Base-by-base conservation (phyloP, 257 asterid species). In the Handroanthus guayacan region DNA sequence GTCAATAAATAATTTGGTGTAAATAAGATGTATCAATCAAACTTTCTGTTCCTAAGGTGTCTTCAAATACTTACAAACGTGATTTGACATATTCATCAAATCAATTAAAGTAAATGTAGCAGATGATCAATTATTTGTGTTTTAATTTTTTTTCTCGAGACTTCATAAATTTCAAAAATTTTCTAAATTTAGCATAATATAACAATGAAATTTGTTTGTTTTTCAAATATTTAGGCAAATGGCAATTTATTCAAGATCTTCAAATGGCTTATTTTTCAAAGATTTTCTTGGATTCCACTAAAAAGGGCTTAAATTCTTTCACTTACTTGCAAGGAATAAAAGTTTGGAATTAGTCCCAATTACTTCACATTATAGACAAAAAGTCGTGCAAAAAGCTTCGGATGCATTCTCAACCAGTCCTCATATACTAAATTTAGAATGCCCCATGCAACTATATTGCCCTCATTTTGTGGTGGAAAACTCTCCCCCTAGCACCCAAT, bases 281-380 rank as follows among this genome's bases (percentile, higher is more conserved):
- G 70, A 50, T 13, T 55, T 66, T 36, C 13, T 1, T 12, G 14
- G 37, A 67, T 80, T 41, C 54, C 6, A 36, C 39, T 3, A 25
- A 9, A 5, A 48, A 18, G 25, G 16, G 6, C 36, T 38, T 10
- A 14, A 65, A 47, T 25, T 69, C 39, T 37, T 64, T 57, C 60
- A 43, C n/a, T 58, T 67, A 18, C 50, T 44, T 14, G 66, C 76
- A 67, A 68, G 62, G 43, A 51, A 31, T 41, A n/a, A 31, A 37
- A 58, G 71, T 65, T 72, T 57, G 71, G 74, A 62, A 14, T 61
- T 76, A 20, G 54, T 58, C 68, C 34, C 14, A 58, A 37, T 31
- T 25, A 25, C 31, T 58, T 41, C 65, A 67, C 56, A 16, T 66
- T 81, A 52, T 43, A 34, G 44, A 52, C 44, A 51, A 58, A 13